Base-by-base conservation (phyloP, 129 eudicot genomes). In the Mikania micrantha region DNA sequence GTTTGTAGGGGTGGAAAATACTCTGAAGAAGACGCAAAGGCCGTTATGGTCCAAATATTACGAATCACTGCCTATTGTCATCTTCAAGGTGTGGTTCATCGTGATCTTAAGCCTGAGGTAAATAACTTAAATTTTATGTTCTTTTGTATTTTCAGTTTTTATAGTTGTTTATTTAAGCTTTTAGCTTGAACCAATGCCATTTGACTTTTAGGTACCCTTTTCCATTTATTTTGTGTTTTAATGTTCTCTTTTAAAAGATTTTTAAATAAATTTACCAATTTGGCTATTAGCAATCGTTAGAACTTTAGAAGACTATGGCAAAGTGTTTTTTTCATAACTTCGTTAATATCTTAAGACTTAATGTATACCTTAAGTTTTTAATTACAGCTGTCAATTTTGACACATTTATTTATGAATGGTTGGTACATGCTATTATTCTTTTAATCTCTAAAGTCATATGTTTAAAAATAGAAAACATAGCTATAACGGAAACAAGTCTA, bases 31-130 rank as follows among this genome's bases (percentile, higher is more conserved):
- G 97, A 94, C 71, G 97, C 97, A 45, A 94, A 90, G 73, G 82
- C 79, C 16, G 88, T 94, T 40, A 89, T 94, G 97, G 84, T 87
- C 67, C 99, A 94, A 75, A 87, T 94, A 66, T 76, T 94, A 70
- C 87, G 94, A 63, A 93, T 90, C 64, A 86, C 82, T 31, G 87
- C 99, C 22, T 94, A 89, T 76, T 94, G 97, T 69, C 99, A 94
- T 81, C 94, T 85, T 68, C 99, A 94, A 81, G 99, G 99, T 15
- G 94, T 94, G 56, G 99, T 94, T 70, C 99, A 94, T 60, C 96
- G 99, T 29, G 99, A 94, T 67, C 81, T 94, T 27, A 94, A 94
- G 73, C 99, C 99, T 1, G 99, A 94, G 99, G 99, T 94, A 79
- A 41, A 70, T 64, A 41, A 67, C 40, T 38, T 38, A 2, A 16